phyloP scores from a whole-genome alignment of 257 asterid genomes.

The Penstemon newberryi region DNA sequence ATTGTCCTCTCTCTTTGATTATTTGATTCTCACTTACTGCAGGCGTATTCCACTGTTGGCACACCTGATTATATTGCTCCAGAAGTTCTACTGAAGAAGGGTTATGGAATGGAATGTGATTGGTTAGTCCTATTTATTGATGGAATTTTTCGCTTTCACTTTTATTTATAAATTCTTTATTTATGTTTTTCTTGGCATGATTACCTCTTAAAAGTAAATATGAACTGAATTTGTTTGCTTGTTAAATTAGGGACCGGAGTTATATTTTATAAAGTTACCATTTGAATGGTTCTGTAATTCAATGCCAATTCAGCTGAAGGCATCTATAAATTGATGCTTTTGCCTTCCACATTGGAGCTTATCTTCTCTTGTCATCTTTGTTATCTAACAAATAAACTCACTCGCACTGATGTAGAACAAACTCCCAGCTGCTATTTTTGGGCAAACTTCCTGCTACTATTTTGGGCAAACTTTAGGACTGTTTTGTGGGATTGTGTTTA shows the following conservation, averaged over 20 bases:
- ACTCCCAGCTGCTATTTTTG: too few relatives aligned
- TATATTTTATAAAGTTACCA: not conserved
- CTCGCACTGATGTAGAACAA: too few relatives aligned
- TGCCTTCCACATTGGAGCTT: not conserved
- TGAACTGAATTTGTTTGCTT: too few relatives aligned
- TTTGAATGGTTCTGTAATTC: not conserved
- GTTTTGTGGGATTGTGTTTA: not conserved
- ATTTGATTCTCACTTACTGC: constrained; percentile 36
- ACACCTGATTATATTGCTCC: constrained; percentile 99
- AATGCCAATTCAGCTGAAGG: not conserved
- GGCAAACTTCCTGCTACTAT: too few relatives aligned
- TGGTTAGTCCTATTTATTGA: constrained; percentile 59
- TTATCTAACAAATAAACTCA: not conserved
- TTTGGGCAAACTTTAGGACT: not conserved
- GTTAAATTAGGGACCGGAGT: too few relatives aligned
- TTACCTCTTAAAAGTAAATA: too few relatives aligned
- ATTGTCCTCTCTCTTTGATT: constrained; percentile 18
- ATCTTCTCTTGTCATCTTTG: constrained; percentile 16
- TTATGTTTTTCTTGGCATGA: too few relatives aligned
- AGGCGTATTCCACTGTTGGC: constrained; percentile 99
- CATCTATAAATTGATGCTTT: not conserved
- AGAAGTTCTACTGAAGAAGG: constrained; percentile 93
- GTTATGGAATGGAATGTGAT: constrained; percentile 98
- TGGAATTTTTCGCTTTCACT: not conserved
- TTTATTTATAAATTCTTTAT: not conserved